phyloP scores from a whole-genome alignment of 2,329 filamentous ascomycete species.

The Penicillium sp. region DNA sequence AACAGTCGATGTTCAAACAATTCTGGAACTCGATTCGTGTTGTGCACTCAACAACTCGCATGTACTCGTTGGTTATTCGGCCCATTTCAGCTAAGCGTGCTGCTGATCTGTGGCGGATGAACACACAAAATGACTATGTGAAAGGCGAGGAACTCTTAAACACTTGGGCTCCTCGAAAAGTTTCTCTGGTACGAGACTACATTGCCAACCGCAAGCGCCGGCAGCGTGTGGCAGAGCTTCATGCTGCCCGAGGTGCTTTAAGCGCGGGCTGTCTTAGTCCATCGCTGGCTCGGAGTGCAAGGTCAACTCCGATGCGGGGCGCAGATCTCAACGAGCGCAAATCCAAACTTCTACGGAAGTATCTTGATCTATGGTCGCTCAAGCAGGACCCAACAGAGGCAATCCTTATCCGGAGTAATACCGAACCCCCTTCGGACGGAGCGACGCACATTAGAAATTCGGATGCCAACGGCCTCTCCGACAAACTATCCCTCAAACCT shows the following conservation, averaged over 20 bases:
- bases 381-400: constrained; percentile 43
- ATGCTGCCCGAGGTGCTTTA: constrained; percentile 55
- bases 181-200: constrained; percentile 87
- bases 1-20: constrained; percentile 80
- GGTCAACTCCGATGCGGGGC: constrained; percentile 38
- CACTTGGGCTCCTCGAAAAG: constrained; percentile 83
- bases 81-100: constrained; percentile 88
- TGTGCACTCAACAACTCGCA: constrained; percentile 79
- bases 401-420: constrained; percentile 46
- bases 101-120: constrained; percentile 94
- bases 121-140: constrained; percentile 90
- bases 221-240: constrained; percentile 74
- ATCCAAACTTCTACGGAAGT: constrained; percentile 42
- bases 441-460: constrained; percentile 29
- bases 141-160: constrained; percentile 88
- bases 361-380: constrained; percentile 44
- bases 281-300: constrained; percentile 35
- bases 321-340: constrained; percentile 40
- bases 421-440: constrained; percentile 45
- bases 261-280: constrained; percentile 42
- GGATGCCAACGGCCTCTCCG: constrained; percentile 27
- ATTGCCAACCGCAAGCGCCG: constrained; percentile 72
- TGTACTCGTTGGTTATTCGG: constrained; percentile 83
- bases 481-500: constrained; percentile 51
- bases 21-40: constrained; percentile 83